Base-by-base conservation (phyloP, 2,329 filamentous ascomycete genomes). In the Colletotrichum noveboracense region DNA sequence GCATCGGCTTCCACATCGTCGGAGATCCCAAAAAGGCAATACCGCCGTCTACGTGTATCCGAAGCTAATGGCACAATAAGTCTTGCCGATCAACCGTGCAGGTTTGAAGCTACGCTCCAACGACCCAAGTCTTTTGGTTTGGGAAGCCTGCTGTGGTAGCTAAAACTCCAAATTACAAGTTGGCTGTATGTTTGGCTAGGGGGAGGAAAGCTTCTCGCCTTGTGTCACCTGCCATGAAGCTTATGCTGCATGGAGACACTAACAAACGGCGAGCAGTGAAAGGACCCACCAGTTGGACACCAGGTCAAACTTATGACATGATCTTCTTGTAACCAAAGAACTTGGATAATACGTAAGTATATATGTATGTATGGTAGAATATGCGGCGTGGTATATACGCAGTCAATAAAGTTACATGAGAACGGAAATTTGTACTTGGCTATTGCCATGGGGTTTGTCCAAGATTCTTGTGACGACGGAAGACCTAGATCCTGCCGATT, bases 401-500 rank as follows among this genome's bases (percentile, higher is more conserved):
- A 48, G 6, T 21, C 10, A 48, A 48, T 43, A 7, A 48, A 21
- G 10, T 21, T 48, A 48, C 10, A 48, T 21, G n/a, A 48, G n/a
- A 48, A 48, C 21, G n/a, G n/a, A 21, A 21, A 48, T 21, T 1
- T 48, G 43, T 48, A n/a, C 43, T 48, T 48, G 10, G n/a, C 43
- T 48, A 48, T 21, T 13, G 43, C 18, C n/a, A 0, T 3, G 9
- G 4, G 10, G 0, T 2, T 48, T 5, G 1, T 48, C 3, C 3
- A 48, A 21, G 18, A 2, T 1, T 13, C n/a, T 1, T n/a, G 1
- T n/a, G 38, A 43, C 18, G 9, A 43, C 1, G 38, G 10, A 21
- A 36, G 61, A 28, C 68, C 32, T 65, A 62, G n/a, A 62, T 52
- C 60, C 55, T 70, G 36, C 68, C 66, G 4, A 68, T 60, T 13